Evolutionary conservation across 2,329 filamentous ascomycete species (phyloP).

Genomic region (Claviceps paspali): DNA sequence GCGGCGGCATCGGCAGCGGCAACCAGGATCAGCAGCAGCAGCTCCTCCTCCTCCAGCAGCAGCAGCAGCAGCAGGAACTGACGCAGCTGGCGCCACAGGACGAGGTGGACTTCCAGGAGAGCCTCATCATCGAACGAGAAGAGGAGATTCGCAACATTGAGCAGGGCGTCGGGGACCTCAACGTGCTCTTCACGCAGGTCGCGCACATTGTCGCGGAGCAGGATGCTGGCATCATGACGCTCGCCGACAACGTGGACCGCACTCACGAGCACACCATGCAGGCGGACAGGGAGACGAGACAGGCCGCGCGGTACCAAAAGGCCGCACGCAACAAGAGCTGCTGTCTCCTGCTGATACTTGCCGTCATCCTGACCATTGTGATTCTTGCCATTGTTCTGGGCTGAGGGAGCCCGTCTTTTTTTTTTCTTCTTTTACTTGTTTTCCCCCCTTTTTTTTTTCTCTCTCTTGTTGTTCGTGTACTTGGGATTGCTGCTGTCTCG

Average conservation of each 20-base stretch:
- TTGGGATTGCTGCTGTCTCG: no score
- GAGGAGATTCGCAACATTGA: constrained; percentile 96
- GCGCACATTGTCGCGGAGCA: constrained; percentile 94
- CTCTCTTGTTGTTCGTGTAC: no score
- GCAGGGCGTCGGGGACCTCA: constrained; percentile 86
- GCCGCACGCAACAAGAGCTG: constrained; percentile 89
- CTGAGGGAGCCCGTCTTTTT: no score
- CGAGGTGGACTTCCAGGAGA: constrained; percentile 95
- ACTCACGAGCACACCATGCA: constrained; percentile 69
- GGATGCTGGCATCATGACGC: constrained; percentile 71
- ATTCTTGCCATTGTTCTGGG: constrained; percentile 73
- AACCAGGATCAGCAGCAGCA: constrained; percentile 22
- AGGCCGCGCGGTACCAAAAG: constrained; percentile 85
- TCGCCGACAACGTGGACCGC: constrained; percentile 75
- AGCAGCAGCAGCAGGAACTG: no score
- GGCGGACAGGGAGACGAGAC: constrained; percentile 71
- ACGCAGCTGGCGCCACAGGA: constrained; percentile 74
- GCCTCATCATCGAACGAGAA: constrained; percentile 88
- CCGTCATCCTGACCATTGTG: constrained; percentile 78
- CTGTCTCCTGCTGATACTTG: constrained; percentile 75
- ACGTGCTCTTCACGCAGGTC: constrained; percentile 95
- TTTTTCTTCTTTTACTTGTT: no score
- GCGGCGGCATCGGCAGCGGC: constrained; percentile 12
- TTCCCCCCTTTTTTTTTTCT: no score
- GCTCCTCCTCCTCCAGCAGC: constrained; percentile 37